Evolutionary conservation across 176 grass and related monocot species (phyloP).

Genomic region (Ananas comosus): DNA sequence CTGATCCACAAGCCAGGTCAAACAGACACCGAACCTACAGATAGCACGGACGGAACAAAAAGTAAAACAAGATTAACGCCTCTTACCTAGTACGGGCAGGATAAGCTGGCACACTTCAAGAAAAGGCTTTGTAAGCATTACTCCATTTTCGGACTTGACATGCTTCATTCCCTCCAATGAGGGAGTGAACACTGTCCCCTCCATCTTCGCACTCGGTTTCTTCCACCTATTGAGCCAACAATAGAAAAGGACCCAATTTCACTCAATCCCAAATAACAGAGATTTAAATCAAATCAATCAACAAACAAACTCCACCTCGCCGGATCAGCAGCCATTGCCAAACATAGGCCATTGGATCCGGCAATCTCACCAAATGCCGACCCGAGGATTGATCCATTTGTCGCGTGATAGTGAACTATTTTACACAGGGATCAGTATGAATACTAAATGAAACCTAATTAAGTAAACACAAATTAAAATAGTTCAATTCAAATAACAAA

Average conservation of each 20-base stretch:
- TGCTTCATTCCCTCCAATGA: conserved; percentile 65
- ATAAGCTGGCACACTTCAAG: conserved; percentile 86
- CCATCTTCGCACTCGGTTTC: conserved; percentile 26
- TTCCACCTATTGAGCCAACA: conserved; percentile 17
- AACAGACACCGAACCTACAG: neutral
- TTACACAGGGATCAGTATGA: neutral
- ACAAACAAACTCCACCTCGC: conserved; percentile 8
- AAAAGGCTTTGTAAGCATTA: conserved; percentile 67
- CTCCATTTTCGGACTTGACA: conserved; percentile 48
- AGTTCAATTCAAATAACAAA: neutral
- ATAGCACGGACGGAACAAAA: neutral
- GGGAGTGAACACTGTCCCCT: conserved; percentile 63
- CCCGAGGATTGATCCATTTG: neutral
- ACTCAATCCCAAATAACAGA: conserved; percentile 2
- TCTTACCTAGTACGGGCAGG: conserved; percentile 70
- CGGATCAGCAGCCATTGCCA: neutral
- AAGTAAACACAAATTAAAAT: neutral
- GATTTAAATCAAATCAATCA: conserved; percentile 12
- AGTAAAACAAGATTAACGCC: conserved; percentile 2
- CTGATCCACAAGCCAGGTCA: too few species aligned
- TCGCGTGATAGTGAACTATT: neutral
- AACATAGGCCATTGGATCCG: neutral
- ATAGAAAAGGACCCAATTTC: neutral
- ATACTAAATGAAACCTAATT: neutral
- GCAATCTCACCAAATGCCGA: neutral